Evolutionary conservation across 352 stramenopile genomes (phyloP).

Genomic region (Sclerospora graminicola): DNA sequence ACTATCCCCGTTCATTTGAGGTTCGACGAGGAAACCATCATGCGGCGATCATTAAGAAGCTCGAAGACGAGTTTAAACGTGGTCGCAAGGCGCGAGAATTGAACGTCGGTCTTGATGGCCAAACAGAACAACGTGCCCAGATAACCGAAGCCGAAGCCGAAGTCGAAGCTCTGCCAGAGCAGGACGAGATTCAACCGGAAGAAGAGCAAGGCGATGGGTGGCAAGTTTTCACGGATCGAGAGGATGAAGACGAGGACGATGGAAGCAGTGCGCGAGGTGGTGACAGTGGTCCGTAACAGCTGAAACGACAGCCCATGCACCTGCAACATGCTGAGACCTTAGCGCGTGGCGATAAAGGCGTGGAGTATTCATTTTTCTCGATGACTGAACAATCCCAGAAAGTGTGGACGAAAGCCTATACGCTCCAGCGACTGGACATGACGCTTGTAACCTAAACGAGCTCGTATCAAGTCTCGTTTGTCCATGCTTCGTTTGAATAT

Average conservation of each 20-base stretch:
- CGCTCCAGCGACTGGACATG: conserved; percentile 33
- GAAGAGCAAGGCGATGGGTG: neutral
- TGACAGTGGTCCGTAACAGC: conserved; percentile 1
- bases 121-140: no score
- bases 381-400: conserved; percentile 33
- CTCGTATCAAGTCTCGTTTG: no score
- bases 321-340: conserved; percentile 31
- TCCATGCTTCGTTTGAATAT: conserved; percentile 49
- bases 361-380: conserved; percentile 74
- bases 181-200: no score
- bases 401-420: conserved; percentile 31
- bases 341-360: conserved; percentile 41
- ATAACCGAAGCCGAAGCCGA: no score
- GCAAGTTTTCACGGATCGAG: neutral
- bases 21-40: conserved; percentile 67
- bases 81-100: conserved; percentile 55
- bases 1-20: conserved; percentile 66
- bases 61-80: conserved; percentile 72
- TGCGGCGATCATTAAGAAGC: conserved; percentile 56
- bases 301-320: conserved; percentile 10
- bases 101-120: conserved; percentile 53
- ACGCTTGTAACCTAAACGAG: conserved; percentile 12
- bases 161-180: no score
- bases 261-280: neutral
- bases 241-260: neutral